Evolutionary conservation across 495 filamentous ascomycete species (phyloP).

Genomic region (Trichoderma gamsii): DNA sequence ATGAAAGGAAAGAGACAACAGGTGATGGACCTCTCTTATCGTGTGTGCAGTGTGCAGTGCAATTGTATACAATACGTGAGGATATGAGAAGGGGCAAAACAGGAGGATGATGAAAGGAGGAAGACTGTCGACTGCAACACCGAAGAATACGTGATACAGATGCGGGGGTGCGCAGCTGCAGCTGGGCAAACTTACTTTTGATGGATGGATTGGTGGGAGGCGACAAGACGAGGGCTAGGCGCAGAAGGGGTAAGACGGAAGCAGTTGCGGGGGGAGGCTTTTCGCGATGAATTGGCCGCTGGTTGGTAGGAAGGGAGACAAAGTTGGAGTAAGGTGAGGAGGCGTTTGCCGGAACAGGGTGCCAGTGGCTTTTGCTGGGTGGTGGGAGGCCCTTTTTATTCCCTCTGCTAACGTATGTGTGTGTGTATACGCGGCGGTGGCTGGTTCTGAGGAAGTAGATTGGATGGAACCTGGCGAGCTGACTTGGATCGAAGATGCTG

Average conservation of each 20-base stretch:
- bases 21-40: neutral
- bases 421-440: neutral
- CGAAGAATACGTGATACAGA: neutral
- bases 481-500: neutral
- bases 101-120: neutral
- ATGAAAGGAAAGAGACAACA: neutral
- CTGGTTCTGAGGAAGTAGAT: neutral
- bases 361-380: neutral
- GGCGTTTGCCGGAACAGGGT: constrained; percentile 11
- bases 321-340: constrained; percentile 11
- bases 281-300: constrained; percentile 4
- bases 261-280: constrained; percentile 1
- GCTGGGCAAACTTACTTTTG: constrained; percentile 12
- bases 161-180: constrained; percentile 11
- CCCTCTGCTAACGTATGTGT: neutral
- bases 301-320: neutral
- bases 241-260: constrained; percentile 11
- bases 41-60: neutral
- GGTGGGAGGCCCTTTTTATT: no score
- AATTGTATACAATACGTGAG: neutral
- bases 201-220: constrained; percentile 10
- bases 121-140: neutral
- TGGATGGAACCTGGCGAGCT: neutral
- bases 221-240: neutral
- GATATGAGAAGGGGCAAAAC: neutral